Evolutionary conservation across 805 yeast genomes (phyloP).

Genomic region (Metschnikowia continentalis): DNA sequence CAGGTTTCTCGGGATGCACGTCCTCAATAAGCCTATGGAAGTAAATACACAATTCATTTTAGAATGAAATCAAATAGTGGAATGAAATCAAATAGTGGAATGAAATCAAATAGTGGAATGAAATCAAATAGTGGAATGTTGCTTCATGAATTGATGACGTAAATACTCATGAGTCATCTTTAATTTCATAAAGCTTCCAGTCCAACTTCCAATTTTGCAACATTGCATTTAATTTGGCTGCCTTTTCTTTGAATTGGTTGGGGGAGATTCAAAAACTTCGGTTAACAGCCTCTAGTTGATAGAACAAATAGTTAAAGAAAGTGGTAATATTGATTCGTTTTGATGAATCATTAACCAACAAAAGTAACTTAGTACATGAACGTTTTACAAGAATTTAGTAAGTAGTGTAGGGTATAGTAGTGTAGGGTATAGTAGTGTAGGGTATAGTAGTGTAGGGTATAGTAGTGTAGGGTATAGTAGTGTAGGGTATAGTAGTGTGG

Average conservation of each 20-base stretch:
- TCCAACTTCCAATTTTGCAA: conserved; percentile 67
- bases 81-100: conserved; percentile 80
- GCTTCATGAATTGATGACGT: conserved; percentile 61
- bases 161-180: conserved; percentile 26
- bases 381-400: too few relatives aligned
- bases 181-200: conserved; percentile 51
- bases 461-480: too few relatives aligned
- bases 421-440: too few relatives aligned
- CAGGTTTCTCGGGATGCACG: conserved; percentile 48
- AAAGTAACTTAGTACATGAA: too few relatives aligned
- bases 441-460: too few relatives aligned
- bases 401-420: too few relatives aligned
- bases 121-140: conserved; percentile 75
- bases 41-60: conserved; percentile 66
- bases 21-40: conserved; percentile 61
- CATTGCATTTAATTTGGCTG: conserved; percentile 37
- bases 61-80: conserved; percentile 77
- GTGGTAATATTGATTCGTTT: too few relatives aligned
- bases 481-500: too few relatives aligned
- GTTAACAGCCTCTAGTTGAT: too few relatives aligned
- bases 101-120: conserved; percentile 78
- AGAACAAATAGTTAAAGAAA: too few relatives aligned
- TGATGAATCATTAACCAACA: too few relatives aligned
- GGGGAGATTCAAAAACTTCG: conserved; percentile 20
- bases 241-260: conserved; percentile 29